Evolutionary conservation across 768 basidiomycete genomes (phyloP).

Genomic region (Termitomyces titanicus): DNA sequence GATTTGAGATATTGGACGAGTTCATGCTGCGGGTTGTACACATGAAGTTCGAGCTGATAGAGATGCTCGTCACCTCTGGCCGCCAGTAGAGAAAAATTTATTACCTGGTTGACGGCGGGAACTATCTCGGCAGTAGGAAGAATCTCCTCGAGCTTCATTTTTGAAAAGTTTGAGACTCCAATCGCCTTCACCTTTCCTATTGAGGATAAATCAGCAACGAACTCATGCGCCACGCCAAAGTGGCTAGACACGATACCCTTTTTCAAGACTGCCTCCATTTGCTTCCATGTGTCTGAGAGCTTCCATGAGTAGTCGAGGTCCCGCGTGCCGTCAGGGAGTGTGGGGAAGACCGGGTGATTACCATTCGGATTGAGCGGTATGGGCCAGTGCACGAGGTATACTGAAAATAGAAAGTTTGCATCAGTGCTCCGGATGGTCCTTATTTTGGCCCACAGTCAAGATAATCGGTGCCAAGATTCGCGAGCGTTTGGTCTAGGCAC

Average conservation of each 20-base stretch:
- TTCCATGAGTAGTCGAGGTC: slow-evolving; percentile 68
- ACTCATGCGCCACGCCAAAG: background rate
- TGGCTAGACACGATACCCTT: slow-evolving; percentile 38
- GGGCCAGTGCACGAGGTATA: slow-evolving; percentile 82
- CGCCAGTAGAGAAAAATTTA: background rate
- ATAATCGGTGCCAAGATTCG: slow-evolving; percentile 80
- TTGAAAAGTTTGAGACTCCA: slow-evolving; percentile 76
- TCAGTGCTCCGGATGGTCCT: slow-evolving; percentile 8
- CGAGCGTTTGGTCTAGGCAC: slow-evolving; percentile 70
- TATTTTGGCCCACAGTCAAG: slow-evolving; percentile 54
- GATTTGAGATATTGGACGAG: slow-evolving; percentile 58
- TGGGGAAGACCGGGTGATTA: slow-evolving; percentile 57
- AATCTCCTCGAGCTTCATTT: slow-evolving; percentile 65
- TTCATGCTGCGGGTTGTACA: slow-evolving; percentile 73
- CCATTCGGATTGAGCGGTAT: slow-evolving; percentile 69
- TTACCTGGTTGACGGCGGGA: slow-evolving; percentile 72
- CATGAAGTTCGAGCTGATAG: slow-evolving; percentile 70
- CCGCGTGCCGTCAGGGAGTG: slow-evolving; percentile 57
- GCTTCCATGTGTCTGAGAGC: slow-evolving; percentile 74
- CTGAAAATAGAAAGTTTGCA: slow-evolving; percentile 19
- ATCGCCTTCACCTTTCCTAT: slow-evolving; percentile 64
- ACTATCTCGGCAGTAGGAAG: slow-evolving; percentile 61
- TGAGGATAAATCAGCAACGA: slow-evolving; percentile 8
- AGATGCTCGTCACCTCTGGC: background rate
- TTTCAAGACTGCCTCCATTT: slow-evolving; percentile 72